Evolutionary conservation across 1,284 basidiomycete species (phyloP).

Genomic region (Marasmius fiardii): DNA sequence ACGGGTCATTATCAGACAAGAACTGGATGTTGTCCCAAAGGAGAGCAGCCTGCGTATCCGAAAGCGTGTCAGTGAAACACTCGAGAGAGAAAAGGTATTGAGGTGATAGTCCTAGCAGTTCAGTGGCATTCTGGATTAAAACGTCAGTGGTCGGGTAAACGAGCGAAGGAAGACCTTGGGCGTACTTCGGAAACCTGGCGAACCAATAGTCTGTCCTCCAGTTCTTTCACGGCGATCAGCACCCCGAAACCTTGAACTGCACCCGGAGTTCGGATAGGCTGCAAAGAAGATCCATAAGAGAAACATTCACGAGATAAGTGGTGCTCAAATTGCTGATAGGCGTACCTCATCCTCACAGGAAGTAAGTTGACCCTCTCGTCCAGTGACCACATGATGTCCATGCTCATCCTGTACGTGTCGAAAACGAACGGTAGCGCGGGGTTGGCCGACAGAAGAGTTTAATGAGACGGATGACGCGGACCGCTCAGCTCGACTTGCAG

Average conservation of each 20-base stretch:
- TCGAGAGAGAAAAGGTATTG: conserved; percentile 74
- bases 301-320: not conserved
- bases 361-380: conserved; percentile 66
- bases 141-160: not conserved
- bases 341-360: conserved; percentile 81
- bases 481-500: not conserved
- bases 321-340: conserved; percentile 2
- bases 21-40: conserved; percentile 81
- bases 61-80: conserved; percentile 75
- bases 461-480: conserved; percentile 12
- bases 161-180: not conserved
- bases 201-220: conserved; percentile 60
- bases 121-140: conserved; percentile 55
- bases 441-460: conserved; percentile 18
- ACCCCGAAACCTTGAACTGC: conserved; percentile 87
- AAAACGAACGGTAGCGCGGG: conserved; percentile 60
- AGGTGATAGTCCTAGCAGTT: conserved; percentile 74
- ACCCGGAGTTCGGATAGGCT: conserved; percentile 84
- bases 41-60: conserved; percentile 66
- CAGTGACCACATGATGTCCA: conserved; percentile 74
- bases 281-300: not conserved
- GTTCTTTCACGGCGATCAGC: conserved; percentile 73
- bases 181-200: conserved; percentile 82
- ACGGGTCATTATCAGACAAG: conserved; percentile 41
- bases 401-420: conserved; percentile 66